Base-by-base conservation (phyloP, 2,329 filamentous ascomycete genomes). In the Aspergillus fijiensis region DNA sequence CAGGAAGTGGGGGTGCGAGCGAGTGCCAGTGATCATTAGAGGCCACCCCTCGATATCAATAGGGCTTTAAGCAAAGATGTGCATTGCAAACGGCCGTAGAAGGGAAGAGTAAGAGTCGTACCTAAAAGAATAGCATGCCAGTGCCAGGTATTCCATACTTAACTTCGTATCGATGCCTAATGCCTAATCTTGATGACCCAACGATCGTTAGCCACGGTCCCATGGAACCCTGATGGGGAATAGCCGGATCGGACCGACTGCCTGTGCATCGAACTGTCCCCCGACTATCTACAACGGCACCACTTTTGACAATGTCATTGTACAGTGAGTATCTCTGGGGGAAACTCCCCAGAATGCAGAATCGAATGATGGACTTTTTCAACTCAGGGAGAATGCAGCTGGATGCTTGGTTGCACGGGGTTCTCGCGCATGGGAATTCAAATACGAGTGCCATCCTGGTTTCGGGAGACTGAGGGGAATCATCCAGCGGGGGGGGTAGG, bases 231-330 rank as follows among this genome's bases (percentile, higher is more conserved):
- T 61, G 54, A 61, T 49, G 60, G 19, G 31, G 48, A 27, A 35
- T 45, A 45, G 57, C 62, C 64, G 63, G 65, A 63, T 60, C 65
- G 64, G 65, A 58, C 63, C 65, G 65, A 63, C 57, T 47, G 31
- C 14, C 52, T n/a, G 39, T n/a, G 42, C 27, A 39, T 19, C 49
- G 48, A 33, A 54, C 19, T 11, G 9, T 16, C 33, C 29, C 57
- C 16, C 49, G 33, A 35, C 33, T 31, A 49, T 21, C 35, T 49
- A 29, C 53, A 29, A 9, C 9, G 27, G 23, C 23, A 23, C 23
- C 53, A 29, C 42, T 10, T n/a, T 33, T 33, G 33, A 27, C 29
- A 25, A 23, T 16, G 10, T 21, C 19, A 56, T 19, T 27, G 33
- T 10, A 14, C 52, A 49, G 52, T 19, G 39, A 16, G 12, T 47